Evolutionary conservation across 179 eudicot species (phyloP).

Genomic region (Carnegiea gigantea): DNA sequence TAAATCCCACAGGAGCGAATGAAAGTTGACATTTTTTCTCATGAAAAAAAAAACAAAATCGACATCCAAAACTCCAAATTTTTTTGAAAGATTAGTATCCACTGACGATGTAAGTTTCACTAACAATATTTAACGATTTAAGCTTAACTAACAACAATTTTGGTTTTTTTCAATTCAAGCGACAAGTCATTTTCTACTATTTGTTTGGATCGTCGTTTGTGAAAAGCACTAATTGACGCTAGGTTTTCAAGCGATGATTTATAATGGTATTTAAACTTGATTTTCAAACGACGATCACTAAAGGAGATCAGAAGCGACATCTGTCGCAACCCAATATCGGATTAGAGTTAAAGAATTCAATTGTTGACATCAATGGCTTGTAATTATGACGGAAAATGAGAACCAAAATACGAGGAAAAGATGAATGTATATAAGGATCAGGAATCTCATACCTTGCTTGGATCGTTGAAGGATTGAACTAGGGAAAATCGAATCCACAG

Average conservation of each 20-base stretch:
- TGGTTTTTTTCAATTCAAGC: no score
- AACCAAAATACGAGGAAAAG: neutral
- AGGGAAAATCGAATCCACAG: neutral
- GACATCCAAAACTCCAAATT: no score
- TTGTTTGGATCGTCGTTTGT: neutral
- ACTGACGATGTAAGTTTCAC: no score
- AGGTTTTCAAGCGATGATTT: neutral
- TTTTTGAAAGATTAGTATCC: no score
- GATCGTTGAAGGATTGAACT: neutral
- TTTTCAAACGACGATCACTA: neutral
- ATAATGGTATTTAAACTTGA: neutral
- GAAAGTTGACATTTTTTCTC: neutral
- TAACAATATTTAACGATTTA: no score
- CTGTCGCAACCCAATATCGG: no score
- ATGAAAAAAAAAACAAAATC: no score
- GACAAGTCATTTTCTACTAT: no score
- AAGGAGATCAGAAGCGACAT: neutral
- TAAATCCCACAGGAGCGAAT: neutral
- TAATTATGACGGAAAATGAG: neutral
- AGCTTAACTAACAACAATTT: no score
- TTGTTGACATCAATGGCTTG: neutral
- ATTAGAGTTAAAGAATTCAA: neutral
- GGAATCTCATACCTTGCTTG: slow-evolving; percentile 10
- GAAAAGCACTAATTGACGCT: neutral
- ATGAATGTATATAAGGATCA: no score